Base-by-base conservation (phyloP, 2,329 filamentous ascomycete genomes). In the Exophiala oligosperma region DNA sequence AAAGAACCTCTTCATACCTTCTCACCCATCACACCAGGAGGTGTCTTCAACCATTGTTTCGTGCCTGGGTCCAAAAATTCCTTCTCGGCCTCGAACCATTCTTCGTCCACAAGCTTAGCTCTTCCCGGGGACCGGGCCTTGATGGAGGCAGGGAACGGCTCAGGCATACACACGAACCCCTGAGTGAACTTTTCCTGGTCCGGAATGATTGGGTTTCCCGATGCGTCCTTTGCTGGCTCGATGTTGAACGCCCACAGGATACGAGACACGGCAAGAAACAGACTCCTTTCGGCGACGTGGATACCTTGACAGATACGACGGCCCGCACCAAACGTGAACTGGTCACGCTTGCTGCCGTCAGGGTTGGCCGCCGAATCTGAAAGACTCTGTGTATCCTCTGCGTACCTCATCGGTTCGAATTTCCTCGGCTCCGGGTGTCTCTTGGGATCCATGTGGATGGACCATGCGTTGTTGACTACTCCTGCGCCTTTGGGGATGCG, bases 271-370 rank as follows among this genome's bases (percentile, higher is more conserved):
- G 73, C 76, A 1, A 81, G 68, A 8, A 74, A 72, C 0, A 84
- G 71, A 0, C 76, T 82, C 0, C 80, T 76, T 43, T 81, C 77
- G 0, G 79, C 81, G 0, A 85, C 74, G 52, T 85, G 81, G 62
- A 60, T 57, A 0, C 79, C 79, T 0, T 74, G 72, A 57, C 79
- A 81, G 38, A 77, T 72, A 3, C 79, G 71, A 6, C 79, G 71
- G 0, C 79, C 79, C 1, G 73, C 74, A 0, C 79, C 79, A 59
- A 61, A 61, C 12, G 59, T 58, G 49, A 47, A 61, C 23, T 57
- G 46, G 32, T 55, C 54, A 24, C 59, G 54, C 26, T 57, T 52
- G 17, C 21, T 40, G 3, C 62, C 64, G 52, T 74, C 70, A 1
- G 57, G 53, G 35, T 55, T 54, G 9, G 50, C 41, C 11, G 73